Base-by-base conservation (phyloP, 345 rosid genomes). In the Alliaria petiolata region DNA sequence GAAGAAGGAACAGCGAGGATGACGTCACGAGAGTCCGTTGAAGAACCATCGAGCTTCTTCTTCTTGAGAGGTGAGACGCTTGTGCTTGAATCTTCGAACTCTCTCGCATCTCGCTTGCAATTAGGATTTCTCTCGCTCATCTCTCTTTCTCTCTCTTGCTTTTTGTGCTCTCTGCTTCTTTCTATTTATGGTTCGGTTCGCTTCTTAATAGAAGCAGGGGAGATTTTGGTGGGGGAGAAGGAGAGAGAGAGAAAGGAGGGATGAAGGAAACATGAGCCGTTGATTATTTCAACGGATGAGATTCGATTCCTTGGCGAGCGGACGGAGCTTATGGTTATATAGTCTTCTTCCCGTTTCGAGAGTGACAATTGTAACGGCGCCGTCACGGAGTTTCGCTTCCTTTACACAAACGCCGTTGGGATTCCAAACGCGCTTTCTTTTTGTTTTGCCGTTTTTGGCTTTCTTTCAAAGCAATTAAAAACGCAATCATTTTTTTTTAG, bases 211-310 rank as follows among this genome's bases (percentile, higher is more conserved):
- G 63, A 78, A 78, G 45, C 71, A 56, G 70, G 17, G 64, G 66
- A 45, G 47, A 50, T 39, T 65, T 58, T 45, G 66, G 39, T 69
- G 63, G 42, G 56, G 54, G 12, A 19, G 69, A 4, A 16, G 30
- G 6, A 22, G 5, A 6, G 40, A 28, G 53, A 44, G 53, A 62
- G 38, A 28, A 16, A 50, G 7, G 53, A 62, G 60, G 28, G 60
- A 25, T 4, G 67, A 51, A 25, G 7, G 36, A 31, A 56, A 53
- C 25, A n/a, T 6, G 34, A 81, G 58, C 82, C 85, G 81, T 78
- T 45, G 79, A 80, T 81, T 20, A 6, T 14, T 71, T 70, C 50
- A 42, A 84, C 81, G 85, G 85, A 1, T 47, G 55, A 80, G 84
- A 84, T 84, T 35, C 10, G 22, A 38, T 59, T 76, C 71, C 72